Base-by-base conservation (phyloP, 352 stramenopile genomes). In the Pythium oligandrum region DNA sequence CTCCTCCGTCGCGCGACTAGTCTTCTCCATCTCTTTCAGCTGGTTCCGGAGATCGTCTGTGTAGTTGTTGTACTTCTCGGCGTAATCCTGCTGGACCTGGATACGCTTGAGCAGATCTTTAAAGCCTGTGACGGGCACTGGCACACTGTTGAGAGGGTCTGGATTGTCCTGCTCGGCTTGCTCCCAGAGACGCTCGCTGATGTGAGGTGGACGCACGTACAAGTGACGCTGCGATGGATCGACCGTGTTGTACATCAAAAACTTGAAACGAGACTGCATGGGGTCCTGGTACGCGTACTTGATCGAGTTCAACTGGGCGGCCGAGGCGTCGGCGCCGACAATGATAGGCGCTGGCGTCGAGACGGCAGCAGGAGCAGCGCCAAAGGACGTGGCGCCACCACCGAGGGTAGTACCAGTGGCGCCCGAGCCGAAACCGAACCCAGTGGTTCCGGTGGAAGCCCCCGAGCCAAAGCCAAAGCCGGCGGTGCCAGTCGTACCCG, bases 161-260 rank as follows among this genome's bases (percentile, higher is more conserved):
- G 85, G 85, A 64, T 95, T 95, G 65, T 95, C 85, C 45, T 86
- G 66, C 56, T 95, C 82, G 1, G 80, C 85, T 43, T 92, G 85
- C 32, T 88, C 88, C 85, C 85, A 95, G 59, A 86, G 58, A 10
- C 81, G 79, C 57, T 95, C 85, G 53, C 85, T 93, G 47, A 95
- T 89, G 60, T 91, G 67, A 33, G 77, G 54, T n/a, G 85, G 85
- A 26, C 83, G 78, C 30, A 69, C 70, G 55, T 95, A 95, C 55
- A 95, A 49, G 42, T 92, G 83, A 3, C 83, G 69, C 55, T 91
- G 81, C 37, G 78, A 85, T 31, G 85, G 83, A 51, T 95, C 85
- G 3, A 95, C 83, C 12, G 80, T 83, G 61, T 95, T 95, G 72
- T 95, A 95, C 70, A 95, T 84, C 35, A 95, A 66, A 50, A 93